Evolutionary conservation across 1,139 yeast genomes (phyloP).

Genomic region (Candida tropicalis): DNA sequence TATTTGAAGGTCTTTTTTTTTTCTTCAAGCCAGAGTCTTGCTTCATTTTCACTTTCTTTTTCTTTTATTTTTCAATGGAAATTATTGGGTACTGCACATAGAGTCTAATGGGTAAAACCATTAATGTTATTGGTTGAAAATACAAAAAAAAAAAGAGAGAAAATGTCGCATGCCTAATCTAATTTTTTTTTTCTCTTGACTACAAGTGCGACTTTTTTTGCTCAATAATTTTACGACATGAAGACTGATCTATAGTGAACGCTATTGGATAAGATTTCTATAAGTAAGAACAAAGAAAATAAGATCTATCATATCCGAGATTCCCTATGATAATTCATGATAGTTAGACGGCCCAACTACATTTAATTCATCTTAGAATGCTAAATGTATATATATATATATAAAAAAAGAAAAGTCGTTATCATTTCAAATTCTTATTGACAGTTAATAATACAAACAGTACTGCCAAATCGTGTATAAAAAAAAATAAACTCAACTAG

Average conservation of each 20-base stretch:
- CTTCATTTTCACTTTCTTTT: slow-evolving; percentile 9
- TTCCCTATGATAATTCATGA: no score
- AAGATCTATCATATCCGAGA: not conserved
- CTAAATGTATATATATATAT: no score
- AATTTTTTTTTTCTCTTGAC: no score
- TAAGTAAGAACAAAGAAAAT: no score
- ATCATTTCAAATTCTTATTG: not conserved
- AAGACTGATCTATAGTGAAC: no score
- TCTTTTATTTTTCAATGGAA: slow-evolving; percentile 10
- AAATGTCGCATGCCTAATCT: no score
- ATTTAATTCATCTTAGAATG: no score
- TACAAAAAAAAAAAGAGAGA: not conserved
- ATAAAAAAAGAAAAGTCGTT: not conserved
- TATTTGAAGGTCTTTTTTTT: slow-evolving; percentile 3
- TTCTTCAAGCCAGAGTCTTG: not conserved
- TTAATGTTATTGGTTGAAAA: slow-evolving; percentile 11
- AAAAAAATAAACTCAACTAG: no score
- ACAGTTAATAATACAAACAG: no score
- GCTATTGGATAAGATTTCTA: no score
- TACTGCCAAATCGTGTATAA: no score
- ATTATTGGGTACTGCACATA: slow-evolving; percentile 11
- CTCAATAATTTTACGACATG: not conserved
- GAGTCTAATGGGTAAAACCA: slow-evolving; percentile 9
- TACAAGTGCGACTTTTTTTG: slow-evolving; percentile 1
- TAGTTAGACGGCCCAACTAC: no score